These are phyloP conservation scores for Bodo saltans DNA, from an alignment of 78 protist genomes.

Conservation along the genomic window DNA sequence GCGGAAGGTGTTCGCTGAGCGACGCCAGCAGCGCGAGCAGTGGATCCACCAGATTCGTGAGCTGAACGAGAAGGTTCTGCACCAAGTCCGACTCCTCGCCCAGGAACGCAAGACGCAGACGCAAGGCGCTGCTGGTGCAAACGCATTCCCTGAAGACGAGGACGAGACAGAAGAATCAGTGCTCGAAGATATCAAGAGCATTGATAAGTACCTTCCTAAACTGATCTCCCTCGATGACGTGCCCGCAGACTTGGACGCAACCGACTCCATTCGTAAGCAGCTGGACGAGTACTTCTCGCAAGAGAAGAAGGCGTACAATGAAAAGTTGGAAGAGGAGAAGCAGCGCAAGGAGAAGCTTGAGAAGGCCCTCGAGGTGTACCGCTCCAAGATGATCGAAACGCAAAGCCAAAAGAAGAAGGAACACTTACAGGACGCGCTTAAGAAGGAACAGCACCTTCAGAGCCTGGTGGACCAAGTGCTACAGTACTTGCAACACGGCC, in stretches of 20 bases:
- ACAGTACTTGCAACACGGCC: constrained; percentile 18
- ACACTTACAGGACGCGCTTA: constrained; percentile 3
- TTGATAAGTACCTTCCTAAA: neutral
- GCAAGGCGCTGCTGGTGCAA: neutral
- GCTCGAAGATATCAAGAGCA: neutral
- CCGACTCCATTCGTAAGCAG: constrained; percentile 5
- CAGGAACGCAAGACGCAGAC: no score
- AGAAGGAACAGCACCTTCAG: constrained; percentile 21
- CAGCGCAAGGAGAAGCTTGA: neutral
- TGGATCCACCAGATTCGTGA: neutral
- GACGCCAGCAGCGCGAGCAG: neutral
- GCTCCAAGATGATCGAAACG: neutral
- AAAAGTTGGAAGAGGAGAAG: neutral
- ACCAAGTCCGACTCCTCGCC: neutral
- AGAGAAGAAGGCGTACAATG: neutral
- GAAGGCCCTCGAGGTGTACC: neutral
- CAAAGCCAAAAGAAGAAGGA: neutral
- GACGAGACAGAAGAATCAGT: neutral
- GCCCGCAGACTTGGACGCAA: neutral
- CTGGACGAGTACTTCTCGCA: neutral
- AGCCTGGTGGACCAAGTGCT: constrained; percentile 19
- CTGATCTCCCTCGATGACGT: neutral
- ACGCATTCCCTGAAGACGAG: neutral
- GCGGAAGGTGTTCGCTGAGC: neutral
- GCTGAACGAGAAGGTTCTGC: neutral